Conservation (phyloP, 805 yeast genomes). For the Metschnikowia reukaufii region DNA sequence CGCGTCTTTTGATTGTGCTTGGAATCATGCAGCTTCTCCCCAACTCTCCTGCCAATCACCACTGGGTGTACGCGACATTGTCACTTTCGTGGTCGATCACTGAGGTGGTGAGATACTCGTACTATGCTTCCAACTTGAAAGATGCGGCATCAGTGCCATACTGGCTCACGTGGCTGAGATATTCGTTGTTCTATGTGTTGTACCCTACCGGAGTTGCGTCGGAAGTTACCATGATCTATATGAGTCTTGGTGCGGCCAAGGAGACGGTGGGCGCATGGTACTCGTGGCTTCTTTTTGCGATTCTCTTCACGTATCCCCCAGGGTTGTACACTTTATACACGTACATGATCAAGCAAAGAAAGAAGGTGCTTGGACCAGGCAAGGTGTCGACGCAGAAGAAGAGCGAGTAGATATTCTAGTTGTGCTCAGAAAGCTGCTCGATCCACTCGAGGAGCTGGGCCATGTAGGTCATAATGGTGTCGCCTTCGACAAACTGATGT, state of each 20-base stretch:
- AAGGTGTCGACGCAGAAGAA: constrained; percentile 13
- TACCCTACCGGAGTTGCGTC: constrained; percentile 93
- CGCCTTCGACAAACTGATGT: constrained; percentile 30
- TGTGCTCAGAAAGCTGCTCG: constrained; percentile 17
- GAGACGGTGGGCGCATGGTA: constrained; percentile 48
- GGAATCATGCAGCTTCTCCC: constrained; percentile 83
- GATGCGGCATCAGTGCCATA: constrained; percentile 54
- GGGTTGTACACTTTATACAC: constrained; percentile 82
- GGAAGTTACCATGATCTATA: constrained; percentile 68
- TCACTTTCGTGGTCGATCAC: constrained; percentile 88
- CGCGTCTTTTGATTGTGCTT: constrained; percentile 77
- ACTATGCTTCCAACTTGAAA: constrained; percentile 69
- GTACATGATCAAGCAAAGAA: constrained; percentile 88
- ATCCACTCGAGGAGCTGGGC: constrained; percentile 32
- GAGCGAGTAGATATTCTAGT: constrained; percentile 8
- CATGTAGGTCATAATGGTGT: constrained; percentile 35
- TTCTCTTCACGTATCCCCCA: constrained; percentile 73
- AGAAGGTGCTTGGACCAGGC: constrained; percentile 58
- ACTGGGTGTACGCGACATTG: constrained; percentile 65
- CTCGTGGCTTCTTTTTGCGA: constrained; percentile 53
- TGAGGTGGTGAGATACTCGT: constrained; percentile 87
- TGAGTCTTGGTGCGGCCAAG: constrained; percentile 72
- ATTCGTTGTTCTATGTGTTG: constrained; percentile 75
- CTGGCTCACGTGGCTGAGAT: constrained; percentile 68
- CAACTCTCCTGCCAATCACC: constrained; percentile 57